Evolutionary conservation across 2,329 filamentous ascomycete genomes (phyloP).

Genomic region (Xylariaceae sp.): DNA sequence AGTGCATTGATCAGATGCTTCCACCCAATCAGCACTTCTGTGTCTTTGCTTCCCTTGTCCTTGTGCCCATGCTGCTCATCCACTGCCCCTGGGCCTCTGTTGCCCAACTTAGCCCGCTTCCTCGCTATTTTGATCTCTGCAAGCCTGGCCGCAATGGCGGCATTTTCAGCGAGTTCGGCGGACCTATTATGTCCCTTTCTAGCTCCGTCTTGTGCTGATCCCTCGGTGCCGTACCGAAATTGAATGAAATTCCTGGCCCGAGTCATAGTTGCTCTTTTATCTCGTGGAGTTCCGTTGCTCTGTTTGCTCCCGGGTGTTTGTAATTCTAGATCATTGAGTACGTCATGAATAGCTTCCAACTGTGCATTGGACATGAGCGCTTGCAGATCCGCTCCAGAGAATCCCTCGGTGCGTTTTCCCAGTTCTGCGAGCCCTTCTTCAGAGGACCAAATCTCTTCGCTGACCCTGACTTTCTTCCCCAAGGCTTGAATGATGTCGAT

Average conservation of each 20-base stretch:
- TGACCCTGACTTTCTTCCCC: conserved; percentile 74
- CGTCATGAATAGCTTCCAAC: conserved; percentile 92
- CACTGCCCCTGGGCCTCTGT: conserved; percentile 28
- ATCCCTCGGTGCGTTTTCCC: conserved; percentile 77
- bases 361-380: conserved; percentile 95
- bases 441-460: conserved; percentile 57
- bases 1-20: conserved; percentile 77
- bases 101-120: conserved; percentile 55
- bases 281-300: conserved; percentile 35
- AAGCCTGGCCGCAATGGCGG: conserved; percentile 76
- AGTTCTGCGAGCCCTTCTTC: conserved; percentile 64
- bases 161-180: conserved; percentile 66
- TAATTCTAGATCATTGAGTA: conserved; percentile 60
- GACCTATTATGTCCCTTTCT: conserved; percentile 47
- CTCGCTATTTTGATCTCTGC: conserved; percentile 71
- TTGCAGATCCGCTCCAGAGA: conserved; percentile 91
- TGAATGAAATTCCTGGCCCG: conserved; percentile 63
- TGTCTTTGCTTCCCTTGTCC: conserved; percentile 43
- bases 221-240: conserved; percentile 72
- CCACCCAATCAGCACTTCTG: conserved; percentile 79
- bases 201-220: conserved; percentile 36
- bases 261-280: conserved; percentile 25
- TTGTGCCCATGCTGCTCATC: conserved; percentile 24
- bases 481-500: conserved; percentile 84
- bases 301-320: conserved; percentile 27